Base-by-base conservation (phyloP, 345 rosid genomes). In the Arabis alpina region DNA sequence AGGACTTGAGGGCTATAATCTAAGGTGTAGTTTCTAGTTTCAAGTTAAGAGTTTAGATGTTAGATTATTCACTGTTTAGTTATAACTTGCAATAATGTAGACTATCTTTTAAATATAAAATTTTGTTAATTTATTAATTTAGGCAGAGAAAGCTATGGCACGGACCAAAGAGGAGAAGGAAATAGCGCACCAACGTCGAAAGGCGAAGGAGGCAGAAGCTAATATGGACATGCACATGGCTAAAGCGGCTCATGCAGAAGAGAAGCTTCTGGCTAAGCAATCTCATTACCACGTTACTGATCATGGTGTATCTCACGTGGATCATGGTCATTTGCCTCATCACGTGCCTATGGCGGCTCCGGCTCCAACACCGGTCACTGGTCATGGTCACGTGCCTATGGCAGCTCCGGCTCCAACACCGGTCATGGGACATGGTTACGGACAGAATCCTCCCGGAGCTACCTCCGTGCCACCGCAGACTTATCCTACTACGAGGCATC, bases 221-320 rank as follows among this genome's bases (percentile, higher is more conserved):
- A 88, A 87, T 48, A 85, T 82, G 90, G 82, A 86, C 70, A 62
- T 93, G 77, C 93, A 86, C 70, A 73, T 86, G 44, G 86, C 84
- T 70, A 90, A 87, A 55, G 93, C 80, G 0, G 67, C 53, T 53
- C 95, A 87, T 44, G 86, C 82, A 0, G 86, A 58, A 24, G 73
- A 76, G 1, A 75, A 75, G 69, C 78, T 75, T 25, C 47, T 61
- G 57, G 16, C 78, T 68, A 75, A 75, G 47, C 78, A 75, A 53
- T 59, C 74, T 47, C 78, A 61, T 5, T 61, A 53, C 63, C 68
- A 59, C 3, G 43, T 68, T 10, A 3, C 73, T 8, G 40, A 36
- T 54, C 74, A 60, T 5, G 74, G 78, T 19, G 23, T 19, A 19
- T 1, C 23, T 68, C 73, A 53, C 7, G 0, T 43, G 25, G n/a